Conservation (phyloP, 179 eudicot species). For the Spergularia azorica region DNA sequence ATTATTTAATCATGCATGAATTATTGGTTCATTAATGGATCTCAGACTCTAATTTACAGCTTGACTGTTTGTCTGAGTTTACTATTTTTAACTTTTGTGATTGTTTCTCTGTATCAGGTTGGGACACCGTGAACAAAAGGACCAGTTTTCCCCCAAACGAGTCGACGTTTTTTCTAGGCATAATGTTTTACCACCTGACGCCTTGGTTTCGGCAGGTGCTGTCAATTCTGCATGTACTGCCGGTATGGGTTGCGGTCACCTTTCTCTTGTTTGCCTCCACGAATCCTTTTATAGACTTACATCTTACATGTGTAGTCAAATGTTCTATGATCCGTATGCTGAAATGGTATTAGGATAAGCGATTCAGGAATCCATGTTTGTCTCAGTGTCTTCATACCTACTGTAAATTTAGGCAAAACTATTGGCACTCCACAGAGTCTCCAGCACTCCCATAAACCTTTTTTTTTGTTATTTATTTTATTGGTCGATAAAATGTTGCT, state of each 20-base stretch:
- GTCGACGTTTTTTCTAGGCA: constrained; percentile 81
- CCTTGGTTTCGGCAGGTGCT: constrained; percentile 89
- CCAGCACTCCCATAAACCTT: too few species aligned
- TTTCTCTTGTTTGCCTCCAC: constrained; percentile 2
- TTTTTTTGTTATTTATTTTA: too few species aligned
- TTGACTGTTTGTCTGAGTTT: background rate
- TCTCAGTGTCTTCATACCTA: too few species aligned
- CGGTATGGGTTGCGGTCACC: constrained; percentile 47
- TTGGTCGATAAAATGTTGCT: too few species aligned
- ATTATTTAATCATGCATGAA: background rate
- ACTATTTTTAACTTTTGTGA: background rate
- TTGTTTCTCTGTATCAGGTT: constrained; percentile 54
- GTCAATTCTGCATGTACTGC: constrained; percentile 90
- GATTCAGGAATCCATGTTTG: too few species aligned
- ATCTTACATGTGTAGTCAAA: background rate
- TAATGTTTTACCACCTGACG: constrained; percentile 84
- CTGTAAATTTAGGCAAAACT: too few species aligned
- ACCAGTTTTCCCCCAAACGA: constrained; percentile 86
- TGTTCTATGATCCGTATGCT: background rate
- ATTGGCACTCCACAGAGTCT: too few species aligned
- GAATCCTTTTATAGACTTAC: background rate
- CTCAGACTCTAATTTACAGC: background rate
- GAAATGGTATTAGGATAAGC: background rate
- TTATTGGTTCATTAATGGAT: background rate
- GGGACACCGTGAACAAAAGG: constrained; percentile 98